A percentile compares a stretch with the other conserved stretches of the same genome.
phyloP scores from a whole-genome alignment of 495 filamentous ascomycete species.

The Annulohypoxylon nitens region DNA sequence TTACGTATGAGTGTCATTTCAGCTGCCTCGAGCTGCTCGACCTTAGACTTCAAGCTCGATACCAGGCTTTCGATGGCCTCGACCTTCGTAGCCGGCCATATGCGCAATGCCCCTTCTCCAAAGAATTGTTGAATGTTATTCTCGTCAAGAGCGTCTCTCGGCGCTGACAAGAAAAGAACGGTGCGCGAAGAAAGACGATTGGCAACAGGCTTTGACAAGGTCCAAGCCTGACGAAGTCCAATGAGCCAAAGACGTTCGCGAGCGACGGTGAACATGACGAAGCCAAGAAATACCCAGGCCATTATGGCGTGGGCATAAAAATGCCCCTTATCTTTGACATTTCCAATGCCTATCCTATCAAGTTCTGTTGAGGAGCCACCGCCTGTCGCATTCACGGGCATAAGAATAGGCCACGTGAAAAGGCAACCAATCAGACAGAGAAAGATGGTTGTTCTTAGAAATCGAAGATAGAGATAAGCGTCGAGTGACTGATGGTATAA shows the following conservation, averaged over 20 bases:
- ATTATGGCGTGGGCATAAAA: slow-evolving; percentile 75
- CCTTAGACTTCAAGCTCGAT: slow-evolving; percentile 68
- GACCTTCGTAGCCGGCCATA: slow-evolving; percentile 73
- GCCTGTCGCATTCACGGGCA: slow-evolving; percentile 83
- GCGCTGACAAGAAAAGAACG: slow-evolving; percentile 77
- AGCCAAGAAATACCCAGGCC: slow-evolving; percentile 75
- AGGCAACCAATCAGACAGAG: slow-evolving; percentile 79
- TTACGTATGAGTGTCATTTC: slow-evolving; percentile 74
- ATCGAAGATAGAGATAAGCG: slow-evolving; percentile 85
- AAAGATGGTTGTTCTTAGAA: slow-evolving; percentile 74
- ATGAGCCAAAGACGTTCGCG: slow-evolving; percentile 78
- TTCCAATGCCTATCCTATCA: slow-evolving; percentile 75
- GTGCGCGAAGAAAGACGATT: slow-evolving; percentile 75
- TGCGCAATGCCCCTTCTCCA: slow-evolving; percentile 68
- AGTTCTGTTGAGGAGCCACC: slow-evolving; percentile 70
- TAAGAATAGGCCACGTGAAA: slow-evolving; percentile 81
- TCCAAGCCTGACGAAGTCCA: slow-evolving; percentile 77
- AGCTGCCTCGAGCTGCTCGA: slow-evolving; percentile 72
- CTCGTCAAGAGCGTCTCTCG: slow-evolving; percentile 69
- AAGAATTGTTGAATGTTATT: slow-evolving; percentile 70
- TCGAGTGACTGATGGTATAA: slow-evolving; percentile 78
- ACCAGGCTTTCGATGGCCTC: slow-evolving; percentile 69
- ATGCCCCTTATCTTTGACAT: slow-evolving; percentile 64
- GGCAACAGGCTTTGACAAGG: slow-evolving; percentile 75
- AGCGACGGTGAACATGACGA: slow-evolving; percentile 74